A percentile compares a stretch with the other conserved stretches of the same genome.
Conservation (phyloP, 2,329 filamentous ascomycete genomes). For the Phyllosticta capitalensis region DNA sequence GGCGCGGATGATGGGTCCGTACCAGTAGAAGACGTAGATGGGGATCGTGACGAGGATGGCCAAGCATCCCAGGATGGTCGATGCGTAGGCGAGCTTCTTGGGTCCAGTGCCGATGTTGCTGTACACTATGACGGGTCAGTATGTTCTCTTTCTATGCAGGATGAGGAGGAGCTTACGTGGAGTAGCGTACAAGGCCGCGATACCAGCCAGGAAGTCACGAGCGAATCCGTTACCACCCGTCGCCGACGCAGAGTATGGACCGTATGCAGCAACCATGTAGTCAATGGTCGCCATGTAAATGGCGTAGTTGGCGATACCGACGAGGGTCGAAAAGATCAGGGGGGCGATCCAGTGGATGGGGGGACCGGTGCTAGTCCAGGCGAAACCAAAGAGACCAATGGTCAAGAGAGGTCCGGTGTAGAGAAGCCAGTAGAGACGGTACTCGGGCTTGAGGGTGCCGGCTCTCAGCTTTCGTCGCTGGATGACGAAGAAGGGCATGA, state of each 20-base stretch:
- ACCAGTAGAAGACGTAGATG: slow-evolving; percentile 48
- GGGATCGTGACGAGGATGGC: slow-evolving; percentile 43
- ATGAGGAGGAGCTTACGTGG: slow-evolving; percentile 30
- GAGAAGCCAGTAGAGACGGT: slow-evolving; percentile 55
- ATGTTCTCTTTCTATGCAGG: slow-evolving; percentile 19
- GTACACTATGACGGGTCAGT: slow-evolving; percentile 17
- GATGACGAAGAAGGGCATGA: slow-evolving; percentile 48
- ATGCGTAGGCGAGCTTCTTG: slow-evolving; percentile 42
- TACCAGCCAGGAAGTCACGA: slow-evolving; percentile 62
- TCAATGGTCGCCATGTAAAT: slow-evolving; percentile 72
- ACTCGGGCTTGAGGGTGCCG: slow-evolving; percentile 48
- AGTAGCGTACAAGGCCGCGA: slow-evolving; percentile 58
- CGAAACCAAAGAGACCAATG: slow-evolving; percentile 61
- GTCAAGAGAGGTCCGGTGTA: slow-evolving; percentile 53
- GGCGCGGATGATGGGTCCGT: slow-evolving; percentile 43
- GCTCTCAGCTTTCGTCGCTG: slow-evolving; percentile 40
- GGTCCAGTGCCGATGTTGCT: slow-evolving; percentile 22
- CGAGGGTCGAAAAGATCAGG: slow-evolving; percentile 53
- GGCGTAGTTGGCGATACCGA: slow-evolving; percentile 64
- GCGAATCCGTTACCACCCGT: slow-evolving; percentile 69
- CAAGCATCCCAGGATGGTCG: slow-evolving; percentile 43
- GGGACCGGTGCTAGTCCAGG: slow-evolving; percentile 56
- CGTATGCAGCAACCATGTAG: slow-evolving; percentile 67
- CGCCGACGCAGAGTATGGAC: slow-evolving; percentile 62
- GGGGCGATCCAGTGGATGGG: slow-evolving; percentile 57